Percentiles rank a stretch among this genome's conserved stretches.
Evolutionary conservation across 2,329 filamentous ascomycete species (phyloP).

Genomic region (Uncinocarpus reesii): DNA sequence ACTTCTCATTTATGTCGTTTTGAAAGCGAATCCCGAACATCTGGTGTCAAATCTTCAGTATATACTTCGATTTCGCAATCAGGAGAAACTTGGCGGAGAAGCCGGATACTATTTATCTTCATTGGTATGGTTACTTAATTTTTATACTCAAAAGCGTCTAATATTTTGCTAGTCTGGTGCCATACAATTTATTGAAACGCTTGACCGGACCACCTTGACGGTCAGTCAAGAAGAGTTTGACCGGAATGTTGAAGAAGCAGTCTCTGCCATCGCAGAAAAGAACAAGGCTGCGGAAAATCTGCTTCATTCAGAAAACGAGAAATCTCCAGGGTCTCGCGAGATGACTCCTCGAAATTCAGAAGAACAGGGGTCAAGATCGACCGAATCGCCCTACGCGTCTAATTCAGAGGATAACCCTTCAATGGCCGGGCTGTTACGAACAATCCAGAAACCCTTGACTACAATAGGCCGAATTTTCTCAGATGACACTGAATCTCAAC

Average conservation of each 20-base stretch:
- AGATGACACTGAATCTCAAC: constrained; percentile 45
- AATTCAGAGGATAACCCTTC: constrained; percentile 63
- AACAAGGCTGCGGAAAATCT: constrained; percentile 52
- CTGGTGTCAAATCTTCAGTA: constrained; percentile 97
- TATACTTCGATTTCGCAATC: constrained; percentile 90
- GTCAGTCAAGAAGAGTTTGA: constrained; percentile 95
- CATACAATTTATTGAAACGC: constrained; percentile 90
- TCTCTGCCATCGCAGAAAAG: constrained; percentile 88
- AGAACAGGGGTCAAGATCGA: constrained; percentile 42
- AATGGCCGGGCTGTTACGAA: constrained; percentile 73
- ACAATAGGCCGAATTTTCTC: constrained; percentile 94
- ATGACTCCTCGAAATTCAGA: constrained; percentile 53
- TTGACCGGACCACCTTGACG: constrained; percentile 86
- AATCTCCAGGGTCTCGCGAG: constrained; percentile 45
- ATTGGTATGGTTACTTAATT: constrained; percentile 44
- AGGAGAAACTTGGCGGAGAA: constrained; percentile 94
- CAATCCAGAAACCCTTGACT: constrained; percentile 80
- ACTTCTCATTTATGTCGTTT: constrained; percentile 85
- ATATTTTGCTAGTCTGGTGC: constrained; percentile 49
- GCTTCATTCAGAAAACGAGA: constrained; percentile 34
- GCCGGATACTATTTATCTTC: constrained; percentile 97
- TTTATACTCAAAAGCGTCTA: constrained; percentile 9
- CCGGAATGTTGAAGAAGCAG: constrained; percentile 86
- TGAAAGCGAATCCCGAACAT: constrained; percentile 90
- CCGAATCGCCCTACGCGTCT: constrained; percentile 32